phyloP scores from a whole-genome alignment of 2,329 filamentous ascomycete species.

The Colletotrichum agaves region DNA sequence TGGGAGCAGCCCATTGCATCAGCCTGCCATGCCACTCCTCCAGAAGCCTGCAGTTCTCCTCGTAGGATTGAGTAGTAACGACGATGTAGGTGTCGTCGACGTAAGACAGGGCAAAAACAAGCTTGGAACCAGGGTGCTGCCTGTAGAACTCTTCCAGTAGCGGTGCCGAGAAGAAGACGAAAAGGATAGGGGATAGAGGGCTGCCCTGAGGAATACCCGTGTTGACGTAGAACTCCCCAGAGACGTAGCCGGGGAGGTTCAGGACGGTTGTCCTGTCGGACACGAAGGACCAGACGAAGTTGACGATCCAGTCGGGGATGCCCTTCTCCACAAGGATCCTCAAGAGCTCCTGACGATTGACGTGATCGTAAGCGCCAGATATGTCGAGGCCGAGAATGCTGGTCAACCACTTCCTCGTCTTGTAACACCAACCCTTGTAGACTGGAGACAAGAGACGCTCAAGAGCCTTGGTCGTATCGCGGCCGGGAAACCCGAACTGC shows the following conservation, averaged over 20 bases:
- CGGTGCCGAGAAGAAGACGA: constrained; percentile 3
- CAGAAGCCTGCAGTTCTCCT: neutral
- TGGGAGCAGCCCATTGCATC: neutral
- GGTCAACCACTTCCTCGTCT: too few species aligned
- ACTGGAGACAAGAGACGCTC: too few species aligned
- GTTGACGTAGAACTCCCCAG: neutral
- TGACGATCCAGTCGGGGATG: constrained; percentile 1
- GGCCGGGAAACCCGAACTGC: too few species aligned
- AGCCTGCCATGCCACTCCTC: neutral
- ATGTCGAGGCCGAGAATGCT: constrained; percentile 6
- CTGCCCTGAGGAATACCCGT: constrained; percentile 18
- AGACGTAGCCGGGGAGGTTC: neutral
- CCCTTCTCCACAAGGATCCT: neutral
- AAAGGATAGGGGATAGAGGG: constrained; percentile 22
- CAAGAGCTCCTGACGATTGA: neutral
- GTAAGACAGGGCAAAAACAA: neutral
- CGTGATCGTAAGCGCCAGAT: constrained; percentile 12
- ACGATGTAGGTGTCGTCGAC: constrained; percentile 20
- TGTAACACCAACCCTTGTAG: too few species aligned
- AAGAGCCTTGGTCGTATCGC: too few species aligned
- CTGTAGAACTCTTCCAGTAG: too few species aligned
- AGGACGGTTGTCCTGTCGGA: neutral
- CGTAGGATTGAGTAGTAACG: neutral
- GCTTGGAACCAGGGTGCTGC: too few species aligned
- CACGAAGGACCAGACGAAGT: constrained; percentile 1